Percentiles rank a stretch among this genome's conserved stretches.
These are phyloP conservation scores for Cinnamomum chago DNA, from an alignment of 164 flowering plant genomes.

Conservation along the genomic window DNA sequence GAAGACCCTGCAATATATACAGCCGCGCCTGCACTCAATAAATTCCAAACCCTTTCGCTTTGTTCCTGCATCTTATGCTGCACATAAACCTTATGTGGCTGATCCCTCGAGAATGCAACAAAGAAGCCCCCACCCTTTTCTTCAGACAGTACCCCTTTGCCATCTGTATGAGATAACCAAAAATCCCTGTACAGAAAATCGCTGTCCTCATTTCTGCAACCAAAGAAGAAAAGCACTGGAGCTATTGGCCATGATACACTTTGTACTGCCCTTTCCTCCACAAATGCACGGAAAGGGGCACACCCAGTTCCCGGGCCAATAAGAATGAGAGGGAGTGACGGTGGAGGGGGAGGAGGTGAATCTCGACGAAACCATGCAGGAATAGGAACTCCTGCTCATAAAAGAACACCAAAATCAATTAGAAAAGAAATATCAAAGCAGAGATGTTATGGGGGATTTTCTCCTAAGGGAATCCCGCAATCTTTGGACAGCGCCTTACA, in stretches of 20 bases:
- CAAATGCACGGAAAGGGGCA: conserved; percentile 88
- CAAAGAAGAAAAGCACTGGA: conserved; percentile 82
- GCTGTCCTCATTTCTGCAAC: conserved; percentile 66
- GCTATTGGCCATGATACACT: conserved; percentile 40
- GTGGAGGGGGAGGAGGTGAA: conserved; percentile 73
- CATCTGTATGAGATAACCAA: conserved; percentile 59
- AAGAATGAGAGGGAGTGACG: conserved; percentile 80
- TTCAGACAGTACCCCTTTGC: conserved; percentile 70
- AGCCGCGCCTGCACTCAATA: conserved; percentile 67
- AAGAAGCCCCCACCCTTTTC: conserved; percentile 86
- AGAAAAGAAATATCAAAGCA: not conserved
- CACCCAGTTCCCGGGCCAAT: conserved; percentile 98
- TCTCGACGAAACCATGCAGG: conserved; percentile 89
- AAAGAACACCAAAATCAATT: conserved; percentile 2
- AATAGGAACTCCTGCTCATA: conserved; percentile 44
- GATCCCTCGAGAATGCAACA: conserved; percentile 91
- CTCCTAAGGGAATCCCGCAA: too few species aligned
- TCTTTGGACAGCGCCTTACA: too few species aligned
- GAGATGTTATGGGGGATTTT: not conserved
- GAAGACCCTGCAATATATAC: conserved; percentile 90
- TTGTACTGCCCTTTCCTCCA: conserved; percentile 77
- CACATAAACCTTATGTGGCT: conserved; percentile 77
- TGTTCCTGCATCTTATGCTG: conserved; percentile 83
- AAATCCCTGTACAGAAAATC: conserved; percentile 80
- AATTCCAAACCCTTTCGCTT: conserved; percentile 56